phyloP scores from a whole-genome alignment of 2,329 filamentous ascomycete genomes.

The Cryphonectria parasitica region DNA sequence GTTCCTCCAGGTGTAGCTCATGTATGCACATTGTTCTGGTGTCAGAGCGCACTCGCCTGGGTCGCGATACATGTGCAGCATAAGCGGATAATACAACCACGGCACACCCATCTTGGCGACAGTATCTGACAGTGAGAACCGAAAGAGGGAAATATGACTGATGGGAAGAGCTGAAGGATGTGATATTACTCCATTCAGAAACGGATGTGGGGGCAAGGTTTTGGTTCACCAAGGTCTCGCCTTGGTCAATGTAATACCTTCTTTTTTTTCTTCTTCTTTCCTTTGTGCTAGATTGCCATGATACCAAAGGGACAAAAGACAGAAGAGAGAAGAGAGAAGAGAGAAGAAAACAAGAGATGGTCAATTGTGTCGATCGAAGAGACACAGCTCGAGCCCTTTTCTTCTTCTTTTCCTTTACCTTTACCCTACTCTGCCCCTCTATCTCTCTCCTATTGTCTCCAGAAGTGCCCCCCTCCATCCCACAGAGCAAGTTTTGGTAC shows the following conservation, averaged over 20 bases:
- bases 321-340: background rate
- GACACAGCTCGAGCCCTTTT: background rate
- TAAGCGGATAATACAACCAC: conserved; percentile 17
- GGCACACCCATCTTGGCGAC: conserved; percentile 14
- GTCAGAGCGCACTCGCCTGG: conserved; percentile 18
- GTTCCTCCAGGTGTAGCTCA: background rate
- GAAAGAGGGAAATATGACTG: background rate
- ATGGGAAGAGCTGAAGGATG: background rate
- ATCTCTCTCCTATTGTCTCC: background rate
- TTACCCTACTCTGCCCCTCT: background rate
- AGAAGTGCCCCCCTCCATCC: background rate
- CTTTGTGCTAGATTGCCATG: background rate
- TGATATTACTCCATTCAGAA: background rate
- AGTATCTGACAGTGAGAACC: background rate
- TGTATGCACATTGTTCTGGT: conserved; percentile 14
- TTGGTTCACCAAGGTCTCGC: background rate
- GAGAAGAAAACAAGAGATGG: background rate
- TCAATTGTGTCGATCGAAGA: background rate
- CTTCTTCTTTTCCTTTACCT: background rate
- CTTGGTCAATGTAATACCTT: background rate
- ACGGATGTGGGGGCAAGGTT: background rate
- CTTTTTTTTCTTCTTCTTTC: background rate
- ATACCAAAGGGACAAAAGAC: background rate
- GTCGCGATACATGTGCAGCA: conserved; percentile 13
- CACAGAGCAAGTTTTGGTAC: background rate